Base-by-base conservation (phyloP, 805 yeast species). In the Cyberlindnera misumaiensis region DNA sequence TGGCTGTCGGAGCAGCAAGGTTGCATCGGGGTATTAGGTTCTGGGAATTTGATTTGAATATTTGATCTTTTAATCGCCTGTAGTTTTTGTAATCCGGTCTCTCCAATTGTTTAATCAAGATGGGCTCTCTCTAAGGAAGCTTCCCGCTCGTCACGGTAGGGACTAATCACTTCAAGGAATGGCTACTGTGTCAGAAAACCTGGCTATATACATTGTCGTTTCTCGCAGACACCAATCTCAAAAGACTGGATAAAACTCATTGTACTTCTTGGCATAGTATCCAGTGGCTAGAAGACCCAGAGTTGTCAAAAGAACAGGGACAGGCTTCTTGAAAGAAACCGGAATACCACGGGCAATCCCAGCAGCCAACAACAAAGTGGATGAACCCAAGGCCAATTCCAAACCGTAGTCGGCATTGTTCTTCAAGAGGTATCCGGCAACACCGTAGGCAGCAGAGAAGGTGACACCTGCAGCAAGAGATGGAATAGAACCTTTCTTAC, bases 361-460 rank as follows among this genome's bases (percentile, higher is more conserved):
- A 8, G 90, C 89, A 30, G 72, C 71, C 10, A 82, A 59, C 49
- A 89, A 70, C 13, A 83, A 53, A 2, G 77, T 49, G 5, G 94
- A 80, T 2, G 89, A 73, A 11, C 78, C 82, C 39, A 88, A 63
- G 0, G 96, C 95, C 13, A 83, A 57, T 56, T 84, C 89, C 47
- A 89, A 69, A 32, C 96, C 96, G 62, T 75, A 75, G 55, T 84
- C 88, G 44, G 76, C 78, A 56, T 86, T 84, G 39, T 79, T 64
- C 47, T 75, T 72, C 44, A 87, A 64, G 47, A 89, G 68, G 60
- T 86, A 84, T 13, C 95, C 90, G 3, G 87, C 80, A 41, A 67
- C 55, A n/a, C 82, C 83, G 55, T 73, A 83, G 20, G 76, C 54
- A 3, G 73, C 65, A 11, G 83, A 69, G 45, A 83, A 65, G 2